Conservation (phyloP, 106 monocot genomes). For the Acanthochlamys bracteata region DNA sequence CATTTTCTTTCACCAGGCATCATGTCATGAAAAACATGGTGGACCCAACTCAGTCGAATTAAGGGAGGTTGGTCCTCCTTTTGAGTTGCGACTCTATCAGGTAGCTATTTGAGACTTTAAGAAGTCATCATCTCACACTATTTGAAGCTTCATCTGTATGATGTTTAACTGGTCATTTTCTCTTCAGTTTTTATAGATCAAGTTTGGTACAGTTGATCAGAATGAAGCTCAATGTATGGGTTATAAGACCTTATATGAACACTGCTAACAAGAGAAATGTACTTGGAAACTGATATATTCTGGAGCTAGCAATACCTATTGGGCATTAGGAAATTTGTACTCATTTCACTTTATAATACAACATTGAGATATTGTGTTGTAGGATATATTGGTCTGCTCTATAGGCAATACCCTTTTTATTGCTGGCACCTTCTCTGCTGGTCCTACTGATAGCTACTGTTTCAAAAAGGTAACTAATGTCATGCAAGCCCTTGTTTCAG, state of each 20-base stretch:
- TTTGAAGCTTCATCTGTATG: background rate
- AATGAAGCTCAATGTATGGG: constrained; percentile 78
- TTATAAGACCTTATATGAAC: constrained; percentile 72
- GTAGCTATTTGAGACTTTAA: constrained; percentile 10
- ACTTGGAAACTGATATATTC: constrained; percentile 48
- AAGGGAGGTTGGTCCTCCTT: constrained; percentile 90
- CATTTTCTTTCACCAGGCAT: constrained; percentile 39
- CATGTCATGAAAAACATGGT: constrained; percentile 83
- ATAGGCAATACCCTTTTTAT: too few species aligned
- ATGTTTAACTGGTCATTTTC: background rate
- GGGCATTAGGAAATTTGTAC: background rate
- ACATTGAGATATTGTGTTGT: too few species aligned
- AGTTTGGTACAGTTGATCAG: constrained; percentile 85
- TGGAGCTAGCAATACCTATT: background rate
- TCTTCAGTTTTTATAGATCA: constrained; percentile 34
- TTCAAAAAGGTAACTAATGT: too few species aligned
- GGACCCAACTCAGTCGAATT: constrained; percentile 88
- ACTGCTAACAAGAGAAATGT: constrained; percentile 55
- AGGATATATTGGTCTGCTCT: too few species aligned
- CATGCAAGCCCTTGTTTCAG: too few species aligned
- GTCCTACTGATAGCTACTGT: too few species aligned
- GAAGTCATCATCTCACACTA: background rate
- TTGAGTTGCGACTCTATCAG: constrained; percentile 79
- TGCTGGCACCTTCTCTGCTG: too few species aligned
- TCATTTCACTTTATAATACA: background rate